Base-by-base conservation (phyloP, 164 flowering plant species). In the Vitis amurensis region DNA sequence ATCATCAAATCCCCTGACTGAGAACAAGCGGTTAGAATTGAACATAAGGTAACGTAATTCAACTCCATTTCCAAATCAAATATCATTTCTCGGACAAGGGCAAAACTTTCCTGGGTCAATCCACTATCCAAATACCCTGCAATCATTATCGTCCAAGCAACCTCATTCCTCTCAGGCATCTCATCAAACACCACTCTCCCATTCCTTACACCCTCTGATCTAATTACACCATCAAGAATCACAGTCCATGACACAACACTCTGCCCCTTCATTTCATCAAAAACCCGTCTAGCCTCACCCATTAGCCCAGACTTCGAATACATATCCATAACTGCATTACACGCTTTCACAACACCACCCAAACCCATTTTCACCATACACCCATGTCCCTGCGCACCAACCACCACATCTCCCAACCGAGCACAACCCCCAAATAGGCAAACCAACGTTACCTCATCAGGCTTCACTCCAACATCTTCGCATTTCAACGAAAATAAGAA, bases 211-310 rank as follows among this genome's bases (percentile, higher is more conserved):
- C 89, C 85, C 62, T 86, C 89, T 83, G 76, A 84, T 48, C 71
- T 87, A 30, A 83, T 63, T 55, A 68, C 71, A 19, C 86, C 87
- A 55, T 70, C 77, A 49, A 90, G 75, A 60, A 86, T 64, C 68
- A 87, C 83, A 37, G 91, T 88, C 92, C 92, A 88, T 16, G 92
- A 84, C 29, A 90, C 89, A 11, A 90, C 84, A 72, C 73, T 83
- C 72, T 71, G 78, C 48, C 74, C 79, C 47, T 55, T 56, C 83
- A 87, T 87, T 75, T 77, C 88, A 11, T 71, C 59, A 67, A 90
- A 85, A 31, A 90, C 58, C 52, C 74, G 58, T 64, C 65, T 84
- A 11, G 87, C 88, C 56, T 81, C 83, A 11, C 61, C 55, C 73
- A 88, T 69, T 48, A 68, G 50, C 30, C 90, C 88, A 65, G 89